Conservation (phyloP, 129 eudicot genomes). For the Ambrosia trifida region DNA sequence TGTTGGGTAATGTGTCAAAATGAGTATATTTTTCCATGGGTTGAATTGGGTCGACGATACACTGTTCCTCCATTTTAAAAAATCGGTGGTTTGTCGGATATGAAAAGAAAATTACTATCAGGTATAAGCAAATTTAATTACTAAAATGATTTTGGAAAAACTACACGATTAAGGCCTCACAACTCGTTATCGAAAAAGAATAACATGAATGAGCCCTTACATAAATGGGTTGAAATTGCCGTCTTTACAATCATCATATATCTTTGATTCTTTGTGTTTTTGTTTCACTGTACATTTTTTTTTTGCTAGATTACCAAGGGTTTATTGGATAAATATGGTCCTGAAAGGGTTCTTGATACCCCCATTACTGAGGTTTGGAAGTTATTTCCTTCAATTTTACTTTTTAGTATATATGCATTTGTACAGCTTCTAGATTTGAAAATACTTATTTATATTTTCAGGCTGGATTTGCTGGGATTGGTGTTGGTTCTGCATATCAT, state of each 20-base stretch:
- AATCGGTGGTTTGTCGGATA: background rate
- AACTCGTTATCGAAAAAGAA: background rate
- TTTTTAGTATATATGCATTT: constrained; percentile 5
- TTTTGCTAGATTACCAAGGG: constrained; percentile 64
- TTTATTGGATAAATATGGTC: constrained; percentile 75
- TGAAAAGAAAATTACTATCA: background rate
- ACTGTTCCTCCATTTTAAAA: background rate
- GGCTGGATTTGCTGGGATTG: constrained; percentile 89
- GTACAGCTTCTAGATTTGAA: constrained; percentile 13
- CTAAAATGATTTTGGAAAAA: background rate
- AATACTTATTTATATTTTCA: constrained; percentile 29
- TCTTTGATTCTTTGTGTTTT: background rate
- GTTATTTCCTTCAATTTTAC: background rate
- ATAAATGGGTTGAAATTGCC: constrained; percentile 5
- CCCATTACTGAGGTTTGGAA: constrained; percentile 74
- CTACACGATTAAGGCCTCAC: background rate
- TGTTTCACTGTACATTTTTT: constrained; percentile 11
- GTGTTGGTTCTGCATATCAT: constrained; percentile 79
- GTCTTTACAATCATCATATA: background rate
- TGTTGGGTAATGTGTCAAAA: background rate
- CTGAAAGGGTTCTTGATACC: constrained; percentile 79
- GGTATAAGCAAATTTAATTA: background rate
- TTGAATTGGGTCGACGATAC: background rate
- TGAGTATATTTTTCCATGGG: background rate
- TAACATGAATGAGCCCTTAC: background rate